Conservation (phyloP, 169 alveolate genomes). For the Plasmodium falciparum region DNA sequence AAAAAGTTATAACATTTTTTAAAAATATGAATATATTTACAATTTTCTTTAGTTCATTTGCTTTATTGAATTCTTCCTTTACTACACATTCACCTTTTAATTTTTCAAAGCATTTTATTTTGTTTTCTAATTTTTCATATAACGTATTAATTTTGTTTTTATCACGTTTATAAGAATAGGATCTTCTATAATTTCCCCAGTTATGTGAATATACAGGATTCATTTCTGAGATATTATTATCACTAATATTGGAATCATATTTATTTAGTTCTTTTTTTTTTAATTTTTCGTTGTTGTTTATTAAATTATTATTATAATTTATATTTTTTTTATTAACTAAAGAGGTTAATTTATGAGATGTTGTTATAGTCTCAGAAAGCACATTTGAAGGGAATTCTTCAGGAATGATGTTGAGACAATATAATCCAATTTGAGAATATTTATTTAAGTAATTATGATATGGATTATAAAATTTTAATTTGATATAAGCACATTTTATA, state of each 20-base stretch:
- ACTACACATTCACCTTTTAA: slow-evolving; percentile 75
- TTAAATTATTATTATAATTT: slow-evolving; percentile 34
- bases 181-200: slow-evolving; percentile 31
- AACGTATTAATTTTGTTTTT: slow-evolving; percentile 38
- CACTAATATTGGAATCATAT: slow-evolving; percentile 5
- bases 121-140: slow-evolving; percentile 68
- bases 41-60: slow-evolving; percentile 71
- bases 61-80: slow-evolving; percentile 59
- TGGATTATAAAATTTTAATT: slow-evolving; percentile 55
- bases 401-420: slow-evolving; percentile 70
- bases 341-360: slow-evolving; percentile 47
- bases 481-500: slow-evolving; percentile 71
- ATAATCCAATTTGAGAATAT: slow-evolving; percentile 69
- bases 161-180: slow-evolving; percentile 20
- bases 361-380: slow-evolving; percentile 25
- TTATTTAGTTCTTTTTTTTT: slow-evolving; percentile 35
- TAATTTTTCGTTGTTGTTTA: slow-evolving; percentile 17
- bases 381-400: slow-evolving; percentile 38
- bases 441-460: slow-evolving; percentile 43
- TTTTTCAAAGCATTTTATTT: slow-evolving; percentile 72
- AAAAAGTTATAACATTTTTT: slow-evolving; percentile 55
- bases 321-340: slow-evolving; percentile 24
- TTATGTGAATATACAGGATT: slow-evolving; percentile 2
- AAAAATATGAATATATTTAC: slow-evolving; percentile 65
- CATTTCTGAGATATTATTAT: slow-evolving; percentile 18